A percentile compares a stretch with the other conserved stretches of the same genome.
These are phyloP conservation scores for Begonia loranthoides DNA, from an alignment of 306 rosid genomes.

Conservation along the genomic window DNA sequence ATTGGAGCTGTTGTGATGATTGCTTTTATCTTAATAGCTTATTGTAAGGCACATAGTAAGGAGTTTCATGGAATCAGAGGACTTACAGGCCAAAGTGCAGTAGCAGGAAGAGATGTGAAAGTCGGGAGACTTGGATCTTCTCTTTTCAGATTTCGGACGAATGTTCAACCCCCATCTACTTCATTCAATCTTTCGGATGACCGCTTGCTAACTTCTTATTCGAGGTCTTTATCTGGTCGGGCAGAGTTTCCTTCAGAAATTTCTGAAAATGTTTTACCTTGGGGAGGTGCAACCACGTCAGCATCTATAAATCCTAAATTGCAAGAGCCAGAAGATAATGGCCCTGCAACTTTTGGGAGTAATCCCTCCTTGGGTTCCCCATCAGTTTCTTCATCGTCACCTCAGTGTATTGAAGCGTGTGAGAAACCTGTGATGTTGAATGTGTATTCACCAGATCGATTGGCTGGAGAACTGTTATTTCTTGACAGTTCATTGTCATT, in stretches of 20 bases:
- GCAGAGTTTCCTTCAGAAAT: slow-evolving; percentile 52
- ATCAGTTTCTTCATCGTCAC: slow-evolving; percentile 63
- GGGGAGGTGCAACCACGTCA: slow-evolving; percentile 54
- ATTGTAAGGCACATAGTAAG: slow-evolving; percentile 63
- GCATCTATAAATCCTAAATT: slow-evolving; percentile 40
- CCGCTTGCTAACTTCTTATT: slow-evolving; percentile 67
- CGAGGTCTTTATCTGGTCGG: slow-evolving; percentile 70
- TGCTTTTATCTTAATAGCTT: slow-evolving; percentile 74
- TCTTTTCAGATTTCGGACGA: slow-evolving; percentile 59
- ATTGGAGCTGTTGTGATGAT: slow-evolving; percentile 87
- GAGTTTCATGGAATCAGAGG: slow-evolving; percentile 70
- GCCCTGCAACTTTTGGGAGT: slow-evolving; percentile 63
- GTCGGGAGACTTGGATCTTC: slow-evolving; percentile 53
- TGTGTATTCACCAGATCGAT: slow-evolving; percentile 85
- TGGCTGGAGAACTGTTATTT: slow-evolving; percentile 84
- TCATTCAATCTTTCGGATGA: slow-evolving; percentile 79
- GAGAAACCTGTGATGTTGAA: slow-evolving; percentile 82
- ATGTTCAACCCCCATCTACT: slow-evolving; percentile 50
- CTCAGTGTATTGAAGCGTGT: slow-evolving; percentile 31
- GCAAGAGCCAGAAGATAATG: slow-evolving; percentile 25
- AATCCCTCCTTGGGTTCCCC: slow-evolving; percentile 76
- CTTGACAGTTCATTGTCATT: slow-evolving; percentile 71
- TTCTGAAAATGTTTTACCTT: slow-evolving; percentile 40
- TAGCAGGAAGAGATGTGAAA: slow-evolving; percentile 58
- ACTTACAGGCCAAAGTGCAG: slow-evolving; percentile 42